Conservation (phyloP, 2,329 filamentous ascomycete genomes). For the Gliomastix tumulicola region DNA sequence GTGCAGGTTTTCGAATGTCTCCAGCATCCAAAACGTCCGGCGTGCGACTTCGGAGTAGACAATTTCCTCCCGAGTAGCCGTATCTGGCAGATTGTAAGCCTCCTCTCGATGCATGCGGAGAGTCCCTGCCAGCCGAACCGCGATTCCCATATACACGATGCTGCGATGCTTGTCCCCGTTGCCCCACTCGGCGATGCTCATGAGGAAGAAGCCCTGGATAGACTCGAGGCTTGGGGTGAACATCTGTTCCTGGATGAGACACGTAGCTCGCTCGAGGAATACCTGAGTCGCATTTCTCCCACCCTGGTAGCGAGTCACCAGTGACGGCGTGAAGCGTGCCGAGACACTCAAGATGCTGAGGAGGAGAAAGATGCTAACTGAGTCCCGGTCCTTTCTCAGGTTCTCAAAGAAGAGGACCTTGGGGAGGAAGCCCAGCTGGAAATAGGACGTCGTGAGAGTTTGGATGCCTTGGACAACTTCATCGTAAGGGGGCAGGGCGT, state of each 20-base stretch:
- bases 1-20: constrained; percentile 27
- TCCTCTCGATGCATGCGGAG: constrained; percentile 27
- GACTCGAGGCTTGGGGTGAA: constrained; percentile 16
- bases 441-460: constrained; percentile 18
- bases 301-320: constrained; percentile 14
- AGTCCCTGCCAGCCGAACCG: constrained; percentile 24
- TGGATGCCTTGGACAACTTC: constrained; percentile 18
- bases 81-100: constrained; percentile 17
- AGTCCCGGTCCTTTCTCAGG: constrained; percentile 9
- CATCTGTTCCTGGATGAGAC: constrained; percentile 17
- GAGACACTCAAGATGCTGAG: constrained; percentile 19
- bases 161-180: constrained; percentile 20
- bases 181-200: constrained; percentile 23
- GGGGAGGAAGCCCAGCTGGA: constrained; percentile 23
- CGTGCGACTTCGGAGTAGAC: constrained; percentile 22
- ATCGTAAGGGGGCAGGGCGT: constrained; percentile 11
- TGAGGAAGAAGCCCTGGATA: constrained; percentile 21
- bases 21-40: constrained; percentile 28
- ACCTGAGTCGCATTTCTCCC: constrained; percentile 14
- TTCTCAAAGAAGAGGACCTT: constrained; percentile 19
- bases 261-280: constrained; percentile 15
- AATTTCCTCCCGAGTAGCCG: constrained; percentile 17
- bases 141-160: constrained; percentile 30
- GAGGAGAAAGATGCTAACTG: constrained; percentile 18
- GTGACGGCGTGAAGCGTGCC: constrained; percentile 18